Evolutionary conservation across 148 eudicot species (phyloP).

Genomic region (Vaccinium darrowii): DNA sequence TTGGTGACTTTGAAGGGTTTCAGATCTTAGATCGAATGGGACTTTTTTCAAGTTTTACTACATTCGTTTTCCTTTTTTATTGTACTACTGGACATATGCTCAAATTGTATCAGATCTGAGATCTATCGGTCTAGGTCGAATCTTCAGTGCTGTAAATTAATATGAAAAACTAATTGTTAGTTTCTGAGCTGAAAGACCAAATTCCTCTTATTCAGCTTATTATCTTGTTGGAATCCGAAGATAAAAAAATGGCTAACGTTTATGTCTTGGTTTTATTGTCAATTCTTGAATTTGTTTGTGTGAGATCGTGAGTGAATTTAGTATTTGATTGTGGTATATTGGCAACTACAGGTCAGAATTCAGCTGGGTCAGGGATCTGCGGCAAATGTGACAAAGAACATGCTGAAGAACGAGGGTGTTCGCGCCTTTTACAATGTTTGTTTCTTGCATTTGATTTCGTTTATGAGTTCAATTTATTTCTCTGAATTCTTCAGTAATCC

Average conservation of each 20-base stretch:
- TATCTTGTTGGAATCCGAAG: background rate
- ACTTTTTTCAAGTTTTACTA: background rate
- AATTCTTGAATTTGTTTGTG: background rate
- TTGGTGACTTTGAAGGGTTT: background rate
- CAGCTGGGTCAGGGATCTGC: constrained; percentile 98
- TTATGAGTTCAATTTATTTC: background rate
- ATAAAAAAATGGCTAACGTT: background rate
- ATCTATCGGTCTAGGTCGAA: background rate
- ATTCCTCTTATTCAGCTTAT: background rate
- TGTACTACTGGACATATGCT: background rate
- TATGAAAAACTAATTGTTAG: background rate
- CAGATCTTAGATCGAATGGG: constrained; percentile 1
- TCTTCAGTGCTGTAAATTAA: background rate
- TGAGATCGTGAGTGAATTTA: background rate
- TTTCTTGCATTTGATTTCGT: background rate
- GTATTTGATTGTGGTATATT: background rate
- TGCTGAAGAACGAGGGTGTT: constrained; percentile 86
- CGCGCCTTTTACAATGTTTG: constrained; percentile 93
- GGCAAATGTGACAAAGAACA: constrained; percentile 61
- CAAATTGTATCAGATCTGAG: background rate
- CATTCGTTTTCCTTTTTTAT: background rate
- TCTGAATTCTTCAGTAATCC: background rate
- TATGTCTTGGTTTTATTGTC: background rate
- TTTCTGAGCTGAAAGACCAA: background rate
- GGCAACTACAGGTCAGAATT: constrained; percentile 76